Percentiles rank a stretch among this genome's conserved stretches.
These are phyloP conservation scores for Plasmodium relictum DNA, from an alignment of 169 alveolate species.

Conservation along the genomic window DNA sequence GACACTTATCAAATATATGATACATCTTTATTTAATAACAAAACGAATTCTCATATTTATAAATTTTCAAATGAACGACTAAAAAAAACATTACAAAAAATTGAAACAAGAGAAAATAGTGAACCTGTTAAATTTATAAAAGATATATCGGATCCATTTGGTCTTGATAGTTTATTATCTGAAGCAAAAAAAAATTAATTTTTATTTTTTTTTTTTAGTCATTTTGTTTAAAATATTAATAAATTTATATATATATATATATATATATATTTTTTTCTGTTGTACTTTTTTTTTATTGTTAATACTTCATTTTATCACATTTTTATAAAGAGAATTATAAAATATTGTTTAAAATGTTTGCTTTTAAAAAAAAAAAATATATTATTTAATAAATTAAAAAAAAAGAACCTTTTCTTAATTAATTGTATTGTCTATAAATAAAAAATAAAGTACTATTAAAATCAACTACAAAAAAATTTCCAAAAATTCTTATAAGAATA, in stretches of 20 bases:
- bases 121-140: conserved; percentile 92
- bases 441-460: no score
- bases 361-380: no score
- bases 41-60: conserved; percentile 36
- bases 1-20: conserved; percentile 72
- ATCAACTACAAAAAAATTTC: no score
- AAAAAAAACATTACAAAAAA: conserved; percentile 79
- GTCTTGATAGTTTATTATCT: conserved; percentile 89
- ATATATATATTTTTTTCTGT: not conserved
- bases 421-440: no score
- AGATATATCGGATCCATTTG: conserved; percentile 92
- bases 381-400: no score
- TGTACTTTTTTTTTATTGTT: not conserved
- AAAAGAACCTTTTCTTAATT: no score
- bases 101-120: conserved; percentile 85
- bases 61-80: conserved; percentile 69
- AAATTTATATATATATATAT: conserved; percentile 9
- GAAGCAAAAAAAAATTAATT: conserved; percentile 87
- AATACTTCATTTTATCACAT: not conserved
- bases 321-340: no score
- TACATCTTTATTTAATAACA: conserved; percentile 43
- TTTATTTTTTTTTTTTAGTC: not conserved
- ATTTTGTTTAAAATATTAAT: not conserved
- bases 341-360: no score
- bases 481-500: no score